Base-by-base conservation (phyloP, 257 asterid genomes). In the Petunia axillaris region DNA sequence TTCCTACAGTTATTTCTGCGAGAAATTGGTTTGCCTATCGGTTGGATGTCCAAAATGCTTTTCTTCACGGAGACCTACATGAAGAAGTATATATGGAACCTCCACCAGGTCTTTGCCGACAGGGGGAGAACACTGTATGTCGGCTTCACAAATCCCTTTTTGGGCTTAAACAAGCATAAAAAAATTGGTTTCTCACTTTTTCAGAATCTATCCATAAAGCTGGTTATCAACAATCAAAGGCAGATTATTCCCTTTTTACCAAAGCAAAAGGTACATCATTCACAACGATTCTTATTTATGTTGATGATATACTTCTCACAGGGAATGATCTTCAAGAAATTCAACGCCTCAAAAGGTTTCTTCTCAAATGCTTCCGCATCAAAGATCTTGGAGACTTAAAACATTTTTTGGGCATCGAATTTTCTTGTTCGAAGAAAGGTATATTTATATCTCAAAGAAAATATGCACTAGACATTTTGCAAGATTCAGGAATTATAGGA, bases 41-140 rank as follows among this genome's bases (percentile, higher is more conserved):
- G 6, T 25, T 66, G 5, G 68, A 79, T 66, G 43, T 79, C 11
- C 59, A 59, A 5, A 62, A 78, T 43, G 63, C 59, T 44, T 78
- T 78, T 13, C 81, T 78, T 36, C 82, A 79, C 11, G 78, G 67
- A 11, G 65, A 53, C 6, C 38, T 79, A 38, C 41, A 48, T 79
- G 82, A 79, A 55, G 46, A 39, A 0, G 82, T 76, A 0, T 84
- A 76, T 4, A 80, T 81, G 78, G 5, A 43, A 1, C 63, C 35
- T 41, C 74, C 84, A 55, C 82, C 7, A 1, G 68, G 82, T 5
- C 57, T 74, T 64, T 52, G 8, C 14, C 60, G 52, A 70, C 9
- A 76, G 54, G 77, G 65, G 52, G 50, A 64, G n/a, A 64, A 76
- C 48, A 11, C 35, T 3, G 81, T 54, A 53, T 53, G 16, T 53